Evolutionary conservation across 2,329 filamentous ascomycete genomes (phyloP).

Genomic region (Trichophaea hybrida): DNA sequence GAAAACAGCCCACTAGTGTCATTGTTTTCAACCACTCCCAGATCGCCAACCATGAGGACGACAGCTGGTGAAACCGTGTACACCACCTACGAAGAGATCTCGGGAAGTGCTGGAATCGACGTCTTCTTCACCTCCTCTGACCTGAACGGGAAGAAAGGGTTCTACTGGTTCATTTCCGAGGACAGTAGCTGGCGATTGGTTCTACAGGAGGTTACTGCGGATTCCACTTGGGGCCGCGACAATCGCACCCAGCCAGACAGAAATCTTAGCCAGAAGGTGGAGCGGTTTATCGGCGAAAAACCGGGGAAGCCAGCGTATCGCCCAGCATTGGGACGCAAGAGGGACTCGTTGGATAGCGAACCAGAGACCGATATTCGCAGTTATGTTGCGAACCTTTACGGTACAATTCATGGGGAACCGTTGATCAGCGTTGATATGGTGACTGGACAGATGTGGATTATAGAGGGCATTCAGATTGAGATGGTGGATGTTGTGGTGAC

Average conservation of each 20-base stretch:
- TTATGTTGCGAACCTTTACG: neutral
- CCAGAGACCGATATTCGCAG: neutral
- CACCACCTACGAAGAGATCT: neutral
- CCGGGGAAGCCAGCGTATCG: neutral
- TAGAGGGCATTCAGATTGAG: neutral
- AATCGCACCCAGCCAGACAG: neutral
- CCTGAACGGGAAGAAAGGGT: neutral
- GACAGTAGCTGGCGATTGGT: neutral
- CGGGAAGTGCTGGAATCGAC: neutral
- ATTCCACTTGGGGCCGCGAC: neutral
- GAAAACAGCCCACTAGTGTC: no score
- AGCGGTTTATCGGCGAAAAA: neutral
- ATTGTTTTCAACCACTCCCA: no score
- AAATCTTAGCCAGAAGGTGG: neutral
- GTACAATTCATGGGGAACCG: neutral
- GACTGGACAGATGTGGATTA: neutral
- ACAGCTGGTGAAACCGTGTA: neutral
- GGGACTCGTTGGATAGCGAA: neutral
- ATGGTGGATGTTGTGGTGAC: neutral
- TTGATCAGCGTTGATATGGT: neutral
- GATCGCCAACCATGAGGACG: no score
- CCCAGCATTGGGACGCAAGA: neutral
- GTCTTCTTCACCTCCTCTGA: neutral
- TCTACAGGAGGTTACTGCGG: neutral
- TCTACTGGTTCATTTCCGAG: neutral